Evolutionary conservation across 2,329 filamentous ascomycete genomes (phyloP).

Genomic region (Penicillium hordei): DNA sequence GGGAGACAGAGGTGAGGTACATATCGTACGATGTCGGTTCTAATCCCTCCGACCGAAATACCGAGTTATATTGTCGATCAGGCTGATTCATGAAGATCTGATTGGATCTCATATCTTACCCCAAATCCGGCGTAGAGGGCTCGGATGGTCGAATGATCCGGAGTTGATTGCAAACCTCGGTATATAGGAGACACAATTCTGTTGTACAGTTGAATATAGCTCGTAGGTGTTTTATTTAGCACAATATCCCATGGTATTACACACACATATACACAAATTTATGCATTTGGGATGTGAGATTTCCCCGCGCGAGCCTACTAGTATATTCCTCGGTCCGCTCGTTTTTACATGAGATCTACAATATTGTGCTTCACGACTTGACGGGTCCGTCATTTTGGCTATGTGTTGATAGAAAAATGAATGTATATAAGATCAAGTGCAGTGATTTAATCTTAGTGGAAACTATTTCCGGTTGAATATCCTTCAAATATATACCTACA

Average conservation of each 20-base stretch:
- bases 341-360: not conserved
- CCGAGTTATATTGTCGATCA: constrained; percentile 5
- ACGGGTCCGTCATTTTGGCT: too few relatives aligned
- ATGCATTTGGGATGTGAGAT: not conserved
- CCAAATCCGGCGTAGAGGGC: not conserved
- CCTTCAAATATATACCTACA: not conserved
- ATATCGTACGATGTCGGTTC: constrained; percentile 17
- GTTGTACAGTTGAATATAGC: not conserved
- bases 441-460: not conserved
- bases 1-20: not conserved
- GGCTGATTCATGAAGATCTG: not conserved
- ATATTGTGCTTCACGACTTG: not conserved
- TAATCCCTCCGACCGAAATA: constrained; percentile 8
- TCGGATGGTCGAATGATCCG: constrained; percentile 2
- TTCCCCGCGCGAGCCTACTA: not conserved
- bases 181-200: not conserved
- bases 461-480: not conserved
- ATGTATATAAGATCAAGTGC: not conserved
- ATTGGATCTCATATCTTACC: not conserved
- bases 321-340: not conserved
- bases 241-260: too few relatives aligned
- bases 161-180: constrained; percentile 18
- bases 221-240: not conserved
- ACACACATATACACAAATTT: not conserved
- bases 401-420: not conserved